A percentile compares a stretch with the other conserved stretches of the same genome.
Evolutionary conservation across 768 basidiomycete species (phyloP).

Genomic region (Lepiota venenata): DNA sequence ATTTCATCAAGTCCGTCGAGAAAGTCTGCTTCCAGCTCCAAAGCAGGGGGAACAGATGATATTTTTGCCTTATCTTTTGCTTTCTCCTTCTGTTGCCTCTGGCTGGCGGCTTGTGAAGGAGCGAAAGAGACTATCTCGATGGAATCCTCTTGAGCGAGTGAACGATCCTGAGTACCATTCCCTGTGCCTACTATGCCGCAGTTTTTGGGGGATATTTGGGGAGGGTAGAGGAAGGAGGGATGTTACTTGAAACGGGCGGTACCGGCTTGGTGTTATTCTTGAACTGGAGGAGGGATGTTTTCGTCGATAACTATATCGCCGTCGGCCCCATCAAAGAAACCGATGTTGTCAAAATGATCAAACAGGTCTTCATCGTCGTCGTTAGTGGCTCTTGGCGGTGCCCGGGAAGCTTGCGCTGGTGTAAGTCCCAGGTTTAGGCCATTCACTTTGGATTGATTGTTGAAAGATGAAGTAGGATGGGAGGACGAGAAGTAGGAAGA

Average conservation of each 20-base stretch:
- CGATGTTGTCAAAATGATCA: slow-evolving; percentile 8
- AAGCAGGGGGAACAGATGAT: background rate
- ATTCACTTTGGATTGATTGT: background rate
- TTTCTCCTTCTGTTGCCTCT: background rate
- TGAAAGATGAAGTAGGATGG: slow-evolving; percentile 13
- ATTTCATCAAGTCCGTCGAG: slow-evolving; percentile 26
- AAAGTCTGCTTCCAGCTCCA: no score
- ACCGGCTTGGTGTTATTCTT: background rate
- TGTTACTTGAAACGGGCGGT: no score
- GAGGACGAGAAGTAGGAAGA: slow-evolving; percentile 13
- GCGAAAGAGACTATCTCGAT: slow-evolving; percentile 15
- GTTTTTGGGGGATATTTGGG: no score
- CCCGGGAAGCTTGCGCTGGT: slow-evolving; percentile 8
- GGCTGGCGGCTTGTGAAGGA: background rate
- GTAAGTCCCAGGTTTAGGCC: slow-evolving; percentile 2
- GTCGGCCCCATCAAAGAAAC: background rate
- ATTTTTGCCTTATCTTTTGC: slow-evolving; percentile 2
- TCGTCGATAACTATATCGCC: slow-evolving; percentile 1
- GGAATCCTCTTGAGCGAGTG: background rate
- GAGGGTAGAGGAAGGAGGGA: background rate
- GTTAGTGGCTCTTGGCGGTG: background rate
- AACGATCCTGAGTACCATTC: background rate
- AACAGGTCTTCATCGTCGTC: slow-evolving; percentile 5
- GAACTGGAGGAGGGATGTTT: slow-evolving; percentile 3
- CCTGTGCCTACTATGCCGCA: background rate